These are phyloP conservation scores for Clavispora carvajalis DNA, from an alignment of 805 yeast genomes.

Conservation along the genomic window DNA sequence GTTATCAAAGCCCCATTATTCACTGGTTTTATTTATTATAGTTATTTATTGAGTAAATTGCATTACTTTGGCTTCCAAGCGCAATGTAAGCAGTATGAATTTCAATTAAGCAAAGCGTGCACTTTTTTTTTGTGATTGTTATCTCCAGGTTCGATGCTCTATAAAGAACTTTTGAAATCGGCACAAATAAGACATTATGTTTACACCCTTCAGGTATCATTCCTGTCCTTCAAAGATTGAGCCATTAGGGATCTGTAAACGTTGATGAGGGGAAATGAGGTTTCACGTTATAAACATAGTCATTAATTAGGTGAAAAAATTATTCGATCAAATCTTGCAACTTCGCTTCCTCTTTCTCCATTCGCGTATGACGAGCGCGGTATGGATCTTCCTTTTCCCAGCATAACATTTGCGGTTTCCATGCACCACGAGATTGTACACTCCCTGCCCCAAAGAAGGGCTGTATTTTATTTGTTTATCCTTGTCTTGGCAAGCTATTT, in stretches of 20 bases:
- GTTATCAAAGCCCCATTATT: no score
- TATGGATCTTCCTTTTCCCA: no score
- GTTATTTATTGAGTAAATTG: no score
- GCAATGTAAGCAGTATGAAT: no score
- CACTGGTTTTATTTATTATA: background rate
- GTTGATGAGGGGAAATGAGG: conserved; percentile 13
- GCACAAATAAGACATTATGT: conserved; percentile 4
- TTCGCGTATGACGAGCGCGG: no score
- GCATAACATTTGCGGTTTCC: no score
- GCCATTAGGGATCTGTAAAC: conserved; percentile 13
- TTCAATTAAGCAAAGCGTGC: no score
- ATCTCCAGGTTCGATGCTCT: background rate
- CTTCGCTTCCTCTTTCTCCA: no score
- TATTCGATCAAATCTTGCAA: no score
- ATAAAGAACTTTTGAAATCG: conserved; percentile 14
- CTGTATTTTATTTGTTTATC: background rate
- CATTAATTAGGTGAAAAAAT: no score
- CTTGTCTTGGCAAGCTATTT: background rate
- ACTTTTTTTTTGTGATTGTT: no score
- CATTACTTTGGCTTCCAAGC: no score
- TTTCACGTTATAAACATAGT: conserved; percentile 7
- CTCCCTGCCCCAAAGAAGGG: background rate
- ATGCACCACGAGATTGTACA: background rate
- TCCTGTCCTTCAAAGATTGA: conserved; percentile 8
- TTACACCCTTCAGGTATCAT: background rate